Conservation (phyloP, 371 early-diverging fungal species). For the Cladochytrium tenue region DNA sequence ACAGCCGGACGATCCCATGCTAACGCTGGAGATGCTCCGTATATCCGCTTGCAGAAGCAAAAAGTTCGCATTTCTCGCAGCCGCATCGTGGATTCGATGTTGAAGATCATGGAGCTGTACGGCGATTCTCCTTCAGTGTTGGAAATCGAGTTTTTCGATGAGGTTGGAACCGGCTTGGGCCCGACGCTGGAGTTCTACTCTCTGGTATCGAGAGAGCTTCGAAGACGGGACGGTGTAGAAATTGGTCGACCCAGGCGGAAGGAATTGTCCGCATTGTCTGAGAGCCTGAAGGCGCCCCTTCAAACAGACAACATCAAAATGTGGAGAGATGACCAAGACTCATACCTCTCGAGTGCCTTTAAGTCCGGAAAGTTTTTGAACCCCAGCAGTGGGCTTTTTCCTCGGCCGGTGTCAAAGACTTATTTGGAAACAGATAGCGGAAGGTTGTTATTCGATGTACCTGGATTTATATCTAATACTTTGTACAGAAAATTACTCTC, state of each 20-base stretch:
- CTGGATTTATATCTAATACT: neutral
- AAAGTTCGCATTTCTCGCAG: slow-evolving; percentile 81
- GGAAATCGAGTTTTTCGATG: slow-evolving; percentile 89
- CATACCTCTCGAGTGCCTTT: slow-evolving; percentile 15
- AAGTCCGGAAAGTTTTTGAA: slow-evolving; percentile 27
- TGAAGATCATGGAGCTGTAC: slow-evolving; percentile 78
- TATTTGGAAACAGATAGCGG: slow-evolving; percentile 29
- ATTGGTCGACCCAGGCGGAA: slow-evolving; percentile 8
- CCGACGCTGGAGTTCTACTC: slow-evolving; percentile 93
- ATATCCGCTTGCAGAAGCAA: slow-evolving; percentile 72
- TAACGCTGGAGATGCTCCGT: slow-evolving; percentile 20
- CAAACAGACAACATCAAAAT: neutral
- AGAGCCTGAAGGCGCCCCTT: neutral
- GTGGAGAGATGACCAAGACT: neutral
- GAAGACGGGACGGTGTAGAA: slow-evolving; percentile 46
- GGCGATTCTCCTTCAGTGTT: slow-evolving; percentile 51
- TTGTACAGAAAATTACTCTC: neutral
- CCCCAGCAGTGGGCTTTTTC: slow-evolving; percentile 70
- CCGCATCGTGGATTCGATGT: slow-evolving; percentile 76
- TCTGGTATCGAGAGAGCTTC: slow-evolving; percentile 72
- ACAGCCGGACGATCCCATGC: neutral
- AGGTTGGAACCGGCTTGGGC: slow-evolving; percentile 92
- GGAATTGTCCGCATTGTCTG: neutral
- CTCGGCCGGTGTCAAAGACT: slow-evolving; percentile 52
- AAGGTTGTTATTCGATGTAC: slow-evolving; percentile 16